Evolutionary conservation across 345 rosid species (phyloP).

Genomic region (Bruguiera parviflora): DNA sequence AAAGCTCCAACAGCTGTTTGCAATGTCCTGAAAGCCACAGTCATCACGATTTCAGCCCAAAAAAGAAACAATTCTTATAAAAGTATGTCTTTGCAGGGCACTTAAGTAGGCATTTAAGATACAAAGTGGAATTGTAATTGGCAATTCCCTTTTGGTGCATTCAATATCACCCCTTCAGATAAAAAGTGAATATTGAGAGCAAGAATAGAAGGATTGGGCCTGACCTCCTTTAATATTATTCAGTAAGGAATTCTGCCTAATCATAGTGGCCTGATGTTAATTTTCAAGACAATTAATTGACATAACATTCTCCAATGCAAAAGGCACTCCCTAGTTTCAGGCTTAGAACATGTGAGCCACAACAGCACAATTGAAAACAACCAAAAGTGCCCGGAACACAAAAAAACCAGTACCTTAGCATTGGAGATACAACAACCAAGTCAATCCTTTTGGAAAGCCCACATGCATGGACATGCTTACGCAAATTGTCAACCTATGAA

Average conservation of each 20-base stretch:
- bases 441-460: conserved; percentile 80
- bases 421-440: conserved; percentile 73
- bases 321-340: too few species aligned
- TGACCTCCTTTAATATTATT: too few species aligned
- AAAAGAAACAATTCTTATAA: neutral
- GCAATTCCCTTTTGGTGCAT: too few species aligned
- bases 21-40: conserved; percentile 59
- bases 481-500: conserved; percentile 74
- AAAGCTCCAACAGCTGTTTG: conserved; percentile 98
- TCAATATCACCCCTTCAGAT: too few species aligned
- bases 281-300: neutral
- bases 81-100: too few species aligned
- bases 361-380: neutral
- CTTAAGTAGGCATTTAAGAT: too few species aligned
- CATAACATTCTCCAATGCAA: neutral
- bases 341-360: too few species aligned
- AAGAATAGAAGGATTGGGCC: too few species aligned
- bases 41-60: conserved; percentile 7
- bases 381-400: neutral
- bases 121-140: too few species aligned
- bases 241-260: neutral
- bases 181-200: too few species aligned
- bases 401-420: conserved; percentile 57
- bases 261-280: neutral
- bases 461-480: conserved; percentile 70